Evolutionary conservation across 306 rosid species (phyloP).

Genomic region (Sesbania bispinosa): DNA sequence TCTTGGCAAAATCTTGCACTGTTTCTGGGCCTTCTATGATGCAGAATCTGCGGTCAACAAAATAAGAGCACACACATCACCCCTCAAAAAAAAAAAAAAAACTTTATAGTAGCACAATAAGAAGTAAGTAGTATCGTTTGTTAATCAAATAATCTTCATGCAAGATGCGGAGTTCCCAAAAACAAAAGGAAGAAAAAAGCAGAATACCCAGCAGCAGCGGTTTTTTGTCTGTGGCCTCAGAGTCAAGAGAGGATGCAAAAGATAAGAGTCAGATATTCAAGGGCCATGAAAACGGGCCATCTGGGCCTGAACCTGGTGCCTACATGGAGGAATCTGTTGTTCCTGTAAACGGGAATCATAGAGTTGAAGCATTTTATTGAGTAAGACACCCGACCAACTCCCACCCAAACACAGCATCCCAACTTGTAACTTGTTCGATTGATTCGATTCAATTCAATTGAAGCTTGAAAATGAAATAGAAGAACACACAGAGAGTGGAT

Average conservation of each 20-base stretch:
- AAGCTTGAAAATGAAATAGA: not conserved
- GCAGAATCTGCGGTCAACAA: slow-evolving; percentile 59
- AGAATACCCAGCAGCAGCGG: slow-evolving; percentile 53
- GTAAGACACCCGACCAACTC: slow-evolving; percentile 33
- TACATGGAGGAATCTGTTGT: slow-evolving; percentile 25
- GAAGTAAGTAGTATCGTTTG: no score
- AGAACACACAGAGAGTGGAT: not conserved
- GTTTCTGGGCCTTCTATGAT: slow-evolving; percentile 97
- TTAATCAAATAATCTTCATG: no score
- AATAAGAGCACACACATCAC: not conserved
- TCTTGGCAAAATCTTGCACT: slow-evolving; percentile 76
- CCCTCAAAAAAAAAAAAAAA: not conserved
- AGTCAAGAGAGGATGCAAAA: slow-evolving; percentile 55
- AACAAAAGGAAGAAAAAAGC: not conserved
- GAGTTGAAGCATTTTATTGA: slow-evolving; percentile 20
- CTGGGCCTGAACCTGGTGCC: slow-evolving; percentile 24
- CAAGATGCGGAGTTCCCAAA: no score
- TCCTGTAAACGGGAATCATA: slow-evolving; percentile 12
- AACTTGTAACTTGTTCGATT: no score
- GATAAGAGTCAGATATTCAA: slow-evolving; percentile 57
- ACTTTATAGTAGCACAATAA: not conserved
- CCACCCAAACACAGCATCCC: slow-evolving; percentile 48
- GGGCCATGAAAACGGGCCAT: slow-evolving; percentile 54
- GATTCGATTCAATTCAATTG: not conserved
- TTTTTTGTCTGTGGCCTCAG: slow-evolving; percentile 57